Evolutionary conservation across 1,139 yeast genomes (phyloP), one percentile per base, ranked within the genome.

Genomic region (Candida labiduridarum): DNA sequence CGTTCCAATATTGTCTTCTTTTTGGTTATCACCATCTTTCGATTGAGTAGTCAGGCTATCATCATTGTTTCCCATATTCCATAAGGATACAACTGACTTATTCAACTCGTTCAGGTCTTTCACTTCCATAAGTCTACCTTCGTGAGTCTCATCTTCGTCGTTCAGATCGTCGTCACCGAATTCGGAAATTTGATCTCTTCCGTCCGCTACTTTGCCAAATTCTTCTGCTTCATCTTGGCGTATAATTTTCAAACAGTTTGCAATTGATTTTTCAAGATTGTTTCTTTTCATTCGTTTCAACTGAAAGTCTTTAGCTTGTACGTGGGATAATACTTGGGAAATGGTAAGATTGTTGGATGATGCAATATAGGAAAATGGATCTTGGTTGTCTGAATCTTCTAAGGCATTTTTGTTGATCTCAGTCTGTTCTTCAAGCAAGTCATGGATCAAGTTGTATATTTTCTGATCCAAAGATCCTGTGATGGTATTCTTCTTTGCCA

Each of bases 11-110:
- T 34, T 45, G 30, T 46, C 38, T 47, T 51, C 19, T 41, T 49
- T 29, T 30, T 48, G 39, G n/a, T 50, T 11, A 41, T 38, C 41
- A 47, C 52, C 10, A 45, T 39, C 45, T 41, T 19, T 52, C 39
- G 25, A 25, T 45, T n/a, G 42, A 46, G 15, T 45, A 52, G 27
- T 6, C 35, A 6, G 44, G 19, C n/a, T 41, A 39, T 49, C 45
- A 46, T 56, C 58, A 9, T 18, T 22, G 36, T 47, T 45, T 46
- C 55, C 58, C 19, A 30, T 29, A 47, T 76, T 78, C 97, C 97
- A 91, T 47, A 84, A 67, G 15, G 83, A 78, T 0, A 87, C 87
- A 1, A 91, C 87, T 25, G 87, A 82, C 61, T 85, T 89, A 65
- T 92, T 92, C 69, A 89, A 78, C 3, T 81, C 74, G 60, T 90